Conservation (phyloP, 495 filamentous ascomycete genomes). For the Xylaria longipes region DNA sequence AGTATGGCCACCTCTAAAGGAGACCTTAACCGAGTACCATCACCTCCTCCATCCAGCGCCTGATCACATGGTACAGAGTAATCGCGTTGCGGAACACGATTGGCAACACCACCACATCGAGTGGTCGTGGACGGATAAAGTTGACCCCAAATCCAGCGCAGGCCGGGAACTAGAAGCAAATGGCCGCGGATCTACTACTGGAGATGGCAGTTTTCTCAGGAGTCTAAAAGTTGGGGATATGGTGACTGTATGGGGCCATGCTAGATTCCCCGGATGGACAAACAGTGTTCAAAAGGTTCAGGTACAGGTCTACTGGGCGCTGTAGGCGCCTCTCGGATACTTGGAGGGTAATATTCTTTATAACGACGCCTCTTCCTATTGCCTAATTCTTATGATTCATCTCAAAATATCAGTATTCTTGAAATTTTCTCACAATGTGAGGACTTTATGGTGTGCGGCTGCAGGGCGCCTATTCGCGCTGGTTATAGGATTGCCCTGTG, state of each 20-base stretch:
- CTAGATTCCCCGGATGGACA: constrained; percentile 66
- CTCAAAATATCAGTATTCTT: neutral
- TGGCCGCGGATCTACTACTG: constrained; percentile 62
- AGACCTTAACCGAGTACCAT: constrained; percentile 32
- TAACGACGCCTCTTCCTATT: neutral
- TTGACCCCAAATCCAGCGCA: constrained; percentile 53
- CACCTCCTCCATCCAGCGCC: constrained; percentile 50
- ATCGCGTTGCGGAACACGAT: constrained; percentile 46
- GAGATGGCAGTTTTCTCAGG: constrained; percentile 63
- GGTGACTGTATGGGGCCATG: constrained; percentile 68
- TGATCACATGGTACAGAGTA: constrained; percentile 60
- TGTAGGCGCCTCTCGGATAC: constrained; percentile 44
- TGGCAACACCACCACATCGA: constrained; percentile 54
- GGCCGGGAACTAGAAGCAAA: constrained; percentile 42
- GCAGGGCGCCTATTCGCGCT: neutral
- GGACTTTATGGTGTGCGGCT: neutral
- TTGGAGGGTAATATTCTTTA: neutral
- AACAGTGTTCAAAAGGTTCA: constrained; percentile 64
- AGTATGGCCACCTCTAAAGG: constrained; percentile 31
- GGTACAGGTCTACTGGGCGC: constrained; percentile 68
- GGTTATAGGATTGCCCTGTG: neutral
- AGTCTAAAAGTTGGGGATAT: constrained; percentile 67
- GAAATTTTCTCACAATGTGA: neutral
- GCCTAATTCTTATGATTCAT: neutral
- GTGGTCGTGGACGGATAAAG: constrained; percentile 63